phyloP scores from a whole-genome alignment of 805 yeast species.

The Pichia sporocuriosa region DNA sequence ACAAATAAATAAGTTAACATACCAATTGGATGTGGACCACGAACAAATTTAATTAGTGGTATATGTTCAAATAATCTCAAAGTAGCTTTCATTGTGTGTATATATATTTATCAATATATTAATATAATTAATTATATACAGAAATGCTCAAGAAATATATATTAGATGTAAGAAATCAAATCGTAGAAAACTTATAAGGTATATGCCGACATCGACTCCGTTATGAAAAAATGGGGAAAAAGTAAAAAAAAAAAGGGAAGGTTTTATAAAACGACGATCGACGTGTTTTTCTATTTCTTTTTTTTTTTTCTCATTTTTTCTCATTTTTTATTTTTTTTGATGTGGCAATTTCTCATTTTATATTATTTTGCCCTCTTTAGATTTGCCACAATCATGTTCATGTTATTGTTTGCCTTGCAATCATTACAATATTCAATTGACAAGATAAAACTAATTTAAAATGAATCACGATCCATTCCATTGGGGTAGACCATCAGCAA shows the following conservation, averaged over 20 bases:
- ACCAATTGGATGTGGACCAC: constrained; percentile 63
- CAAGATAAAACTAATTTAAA: not conserved
- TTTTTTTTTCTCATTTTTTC: constrained; percentile 8
- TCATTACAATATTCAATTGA: too few species aligned
- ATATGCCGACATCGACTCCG: constrained; percentile 6
- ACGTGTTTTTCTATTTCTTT: constrained; percentile 8
- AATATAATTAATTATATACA: not conserved
- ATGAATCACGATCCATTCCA: constrained; percentile 94
- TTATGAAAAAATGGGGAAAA: too few species aligned
- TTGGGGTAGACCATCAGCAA: constrained; percentile 94
- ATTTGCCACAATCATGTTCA: not conserved
- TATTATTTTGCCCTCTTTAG: not conserved
- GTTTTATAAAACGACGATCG: constrained; percentile 13
- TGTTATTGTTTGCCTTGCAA: too few species aligned
- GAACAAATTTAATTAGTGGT: constrained; percentile 82
- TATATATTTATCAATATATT: not conserved
- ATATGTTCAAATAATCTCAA: constrained; percentile 32
- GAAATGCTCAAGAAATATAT: not conserved
- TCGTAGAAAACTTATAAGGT: not conserved
- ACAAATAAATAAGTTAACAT: constrained; percentile 24
- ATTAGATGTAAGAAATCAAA: not conserved
- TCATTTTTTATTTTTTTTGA: constrained; percentile 2
- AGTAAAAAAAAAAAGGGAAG: too few species aligned
- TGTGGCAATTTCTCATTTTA: not conserved
- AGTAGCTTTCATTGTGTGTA: constrained; percentile 27